Base-by-base conservation (phyloP, 768 basidiomycete genomes). In the Dentipellis sp. region DNA sequence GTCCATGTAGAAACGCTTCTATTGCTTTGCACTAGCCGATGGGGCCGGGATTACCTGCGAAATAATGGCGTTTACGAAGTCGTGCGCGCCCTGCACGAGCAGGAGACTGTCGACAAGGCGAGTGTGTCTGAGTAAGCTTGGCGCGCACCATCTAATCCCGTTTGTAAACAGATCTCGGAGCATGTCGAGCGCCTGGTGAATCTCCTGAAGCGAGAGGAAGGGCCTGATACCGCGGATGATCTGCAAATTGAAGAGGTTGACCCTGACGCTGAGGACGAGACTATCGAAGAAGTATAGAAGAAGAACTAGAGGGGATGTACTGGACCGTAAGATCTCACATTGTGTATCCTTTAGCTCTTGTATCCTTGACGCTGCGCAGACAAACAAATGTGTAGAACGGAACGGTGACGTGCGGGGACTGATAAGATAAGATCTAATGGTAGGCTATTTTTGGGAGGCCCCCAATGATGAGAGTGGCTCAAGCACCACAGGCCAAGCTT, bases 1-100 rank as follows among this genome's bases (percentile, higher is more conserved):
- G 91, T 83, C 23, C 86, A 89, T 63, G 74, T 97, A n/a, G 95
- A 98, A 70, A 88, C 91, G 0, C 73, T 99, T 17, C 78, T 97
- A 0, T 71, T 99, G 42, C 75, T 98, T 0, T 94, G 91, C 61
- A 91, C 93, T 10, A 94, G 91, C 0, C 83, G 84, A 21, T 90
- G 87, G 81, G 94, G 92, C 0, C 80, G 97, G 12, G 87, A 94
- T 54, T 81, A 83, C 55, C 75, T 92, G 57, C 78, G 97, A 29
- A 71, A 75, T 21, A 77, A 88, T 58, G 95, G 94, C 0, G 88
- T 88, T 7, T 98, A 98, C 68, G 84, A 87, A 66, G 84, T 98
- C 49, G 72, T 98, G 22, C 76, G 91, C 29, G 81, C 77, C 5
- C 72, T 85, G 8, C 95, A 99, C 67, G 77, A 84, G 60, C 77